Evolutionary conservation across 2,329 filamentous ascomycete species (phyloP).

Genomic region (Colletotrichum agaves): DNA sequence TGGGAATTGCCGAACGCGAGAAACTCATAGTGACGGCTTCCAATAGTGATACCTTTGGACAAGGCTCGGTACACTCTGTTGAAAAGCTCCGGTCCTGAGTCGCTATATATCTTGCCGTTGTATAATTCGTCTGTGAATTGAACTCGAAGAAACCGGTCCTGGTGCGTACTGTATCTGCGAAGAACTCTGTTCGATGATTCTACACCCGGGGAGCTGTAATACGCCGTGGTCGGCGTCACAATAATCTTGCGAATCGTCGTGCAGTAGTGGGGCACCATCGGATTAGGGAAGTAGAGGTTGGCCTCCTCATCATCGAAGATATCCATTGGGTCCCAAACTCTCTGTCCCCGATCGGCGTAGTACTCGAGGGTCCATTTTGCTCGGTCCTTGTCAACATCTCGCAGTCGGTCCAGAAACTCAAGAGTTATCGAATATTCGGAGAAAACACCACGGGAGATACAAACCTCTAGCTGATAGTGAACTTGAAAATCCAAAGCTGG

Average conservation of each 20-base stretch:
- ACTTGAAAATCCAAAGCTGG: slow-evolving; percentile 72
- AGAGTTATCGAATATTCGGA: slow-evolving; percentile 78
- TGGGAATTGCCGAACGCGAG: slow-evolving; percentile 96
- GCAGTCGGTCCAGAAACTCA: slow-evolving; percentile 74
- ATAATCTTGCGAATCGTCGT: slow-evolving; percentile 79
- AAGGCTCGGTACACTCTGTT: slow-evolving; percentile 78
- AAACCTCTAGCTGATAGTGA: slow-evolving; percentile 92
- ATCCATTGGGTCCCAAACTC: slow-evolving; percentile 75
- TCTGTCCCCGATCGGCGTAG: slow-evolving; percentile 71
- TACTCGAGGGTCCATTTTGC: slow-evolving; percentile 80
- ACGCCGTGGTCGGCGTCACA: slow-evolving; percentile 86
- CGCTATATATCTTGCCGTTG: slow-evolving; percentile 68
- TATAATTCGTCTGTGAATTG: slow-evolving; percentile 87
- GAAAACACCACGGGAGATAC: slow-evolving; percentile 82
- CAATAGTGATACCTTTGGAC: slow-evolving; percentile 82
- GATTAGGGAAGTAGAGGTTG: slow-evolving; percentile 56
- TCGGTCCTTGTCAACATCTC: slow-evolving; percentile 52
- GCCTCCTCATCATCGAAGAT: slow-evolving; percentile 71
- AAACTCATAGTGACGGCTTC: slow-evolving; percentile 85
- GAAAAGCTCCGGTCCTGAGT: slow-evolving; percentile 70
- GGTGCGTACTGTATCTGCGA: slow-evolving; percentile 72
- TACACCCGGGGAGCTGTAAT: slow-evolving; percentile 79
- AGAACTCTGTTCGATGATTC: slow-evolving; percentile 92
- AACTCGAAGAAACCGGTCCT: slow-evolving; percentile 87
- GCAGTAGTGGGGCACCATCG: slow-evolving; percentile 76